Conservation (phyloP, 2,329 filamentous ascomycete genomes). For the Cladophialophora bantiana region DNA sequence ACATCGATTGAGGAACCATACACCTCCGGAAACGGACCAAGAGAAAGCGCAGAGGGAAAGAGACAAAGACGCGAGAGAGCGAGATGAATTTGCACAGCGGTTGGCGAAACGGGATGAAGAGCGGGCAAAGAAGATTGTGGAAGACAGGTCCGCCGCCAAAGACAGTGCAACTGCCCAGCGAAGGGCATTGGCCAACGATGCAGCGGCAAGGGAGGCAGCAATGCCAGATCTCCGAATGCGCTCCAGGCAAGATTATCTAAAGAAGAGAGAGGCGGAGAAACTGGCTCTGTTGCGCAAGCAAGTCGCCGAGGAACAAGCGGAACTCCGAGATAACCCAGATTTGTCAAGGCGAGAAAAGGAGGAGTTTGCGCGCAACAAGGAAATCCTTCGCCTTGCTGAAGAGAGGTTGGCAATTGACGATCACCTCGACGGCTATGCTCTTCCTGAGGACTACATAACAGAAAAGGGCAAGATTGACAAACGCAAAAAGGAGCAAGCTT, state of each 20-base stretch:
- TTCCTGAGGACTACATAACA: constrained; percentile 95
- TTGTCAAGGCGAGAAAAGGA: constrained; percentile 80
- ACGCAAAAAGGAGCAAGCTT: constrained; percentile 84
- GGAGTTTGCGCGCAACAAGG: constrained; percentile 87
- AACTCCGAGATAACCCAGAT: constrained; percentile 76
- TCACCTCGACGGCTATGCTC: constrained; percentile 85
- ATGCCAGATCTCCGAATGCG: constrained; percentile 81
- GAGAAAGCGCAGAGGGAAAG: constrained; percentile 65
- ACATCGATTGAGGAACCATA: constrained; percentile 42
- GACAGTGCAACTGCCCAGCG: constrained; percentile 67
- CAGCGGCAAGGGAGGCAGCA: constrained; percentile 71
- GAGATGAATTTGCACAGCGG: constrained; percentile 80
- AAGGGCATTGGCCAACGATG: constrained; percentile 70
- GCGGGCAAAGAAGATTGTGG: constrained; percentile 72
- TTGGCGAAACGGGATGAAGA: constrained; percentile 74
- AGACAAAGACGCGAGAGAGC: constrained; percentile 73
- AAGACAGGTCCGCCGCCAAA: constrained; percentile 64
- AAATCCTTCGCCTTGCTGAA: constrained; percentile 81
- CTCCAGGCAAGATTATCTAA: constrained; percentile 89
- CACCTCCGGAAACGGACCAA: constrained; percentile 57
- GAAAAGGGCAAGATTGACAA: constrained; percentile 88
- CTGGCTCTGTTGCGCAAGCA: constrained; percentile 87
- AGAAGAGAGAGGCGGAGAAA: constrained; percentile 87
- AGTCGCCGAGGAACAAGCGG: constrained; percentile 85
- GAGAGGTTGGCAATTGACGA: constrained; percentile 89